Base-by-base conservation (phyloP, 257 asterid genomes). In the Vinca minor region DNA sequence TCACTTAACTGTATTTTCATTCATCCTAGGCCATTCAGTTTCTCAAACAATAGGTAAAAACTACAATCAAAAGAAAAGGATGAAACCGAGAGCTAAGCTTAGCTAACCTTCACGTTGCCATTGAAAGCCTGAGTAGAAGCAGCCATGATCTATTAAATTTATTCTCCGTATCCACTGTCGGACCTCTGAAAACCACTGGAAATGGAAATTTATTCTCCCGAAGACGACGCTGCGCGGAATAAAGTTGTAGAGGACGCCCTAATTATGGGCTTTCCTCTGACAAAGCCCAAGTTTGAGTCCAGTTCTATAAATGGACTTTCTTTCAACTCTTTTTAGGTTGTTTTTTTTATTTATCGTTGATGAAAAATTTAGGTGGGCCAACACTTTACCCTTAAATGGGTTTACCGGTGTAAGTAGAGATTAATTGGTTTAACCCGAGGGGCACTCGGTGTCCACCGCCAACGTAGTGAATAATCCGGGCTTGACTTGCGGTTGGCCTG, bases 71-170 rank as follows among this genome's bases (percentile, higher is more conserved):
- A n/a, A n/a, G n/a, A 17, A 23, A 69, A 54, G 26, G 62, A 26
- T 25, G 11, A 8, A 20, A 29, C 4, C 1, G 0, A 13, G 10
- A 29, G 12, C 41, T 10, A 8, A 21, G 65, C 42, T 46, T 25
- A 56, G 66, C 61, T 39, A 18, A 55, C 76, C 76, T 72, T 66
- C 46, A 72, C 39, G 71, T 72, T 72, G 15, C 71, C 76, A n/a
- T 66, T 66, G 71, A 72, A 70, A 56, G 70, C 38, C 63, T 66
- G 76, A 59, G 71, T 64, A 28, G 72, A 28, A 29, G 69, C 71
- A 4, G 72, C 41, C 71, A 66, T 66, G 26, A 41, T 39, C 46
- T n/a, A n/a, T n/a, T 23, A 29, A 44, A 1, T 10, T 26, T 63
- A 7, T 63, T 12, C 42, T 7, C 42, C 41, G 14, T n/a, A 25